Conservation (phyloP, 2,329 filamentous ascomycete genomes). For the Pestalotiopsis sp. region DNA sequence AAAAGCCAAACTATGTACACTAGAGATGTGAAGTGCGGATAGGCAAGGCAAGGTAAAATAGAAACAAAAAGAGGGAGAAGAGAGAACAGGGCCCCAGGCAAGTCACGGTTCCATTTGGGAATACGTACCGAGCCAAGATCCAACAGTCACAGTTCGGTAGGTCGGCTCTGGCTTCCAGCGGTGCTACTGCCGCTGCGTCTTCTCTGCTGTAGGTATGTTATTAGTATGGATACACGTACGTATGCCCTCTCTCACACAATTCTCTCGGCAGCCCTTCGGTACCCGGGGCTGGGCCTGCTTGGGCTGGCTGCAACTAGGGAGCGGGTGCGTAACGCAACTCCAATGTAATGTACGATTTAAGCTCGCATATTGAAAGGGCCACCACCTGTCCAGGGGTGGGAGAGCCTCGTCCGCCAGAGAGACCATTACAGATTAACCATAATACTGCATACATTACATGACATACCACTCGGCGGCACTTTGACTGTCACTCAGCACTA, state of each 20-base stretch:
- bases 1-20: background rate
- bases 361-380: background rate
- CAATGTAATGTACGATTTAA: constrained; percentile 11
- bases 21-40: constrained; percentile 15
- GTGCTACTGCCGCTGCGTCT: background rate
- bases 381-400: background rate
- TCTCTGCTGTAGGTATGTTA: too few species aligned
- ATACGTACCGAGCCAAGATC: background rate
- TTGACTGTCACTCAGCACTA: too few species aligned
- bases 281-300: background rate
- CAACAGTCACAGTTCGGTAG: constrained; percentile 3
- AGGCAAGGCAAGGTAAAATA: constrained; percentile 9
- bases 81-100: background rate
- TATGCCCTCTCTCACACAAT: background rate
- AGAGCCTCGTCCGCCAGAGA: background rate
- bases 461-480: too few species aligned
- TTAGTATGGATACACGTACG: background rate
- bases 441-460: background rate
- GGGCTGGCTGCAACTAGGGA: constrained; percentile 1
- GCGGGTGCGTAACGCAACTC: constrained; percentile 9
- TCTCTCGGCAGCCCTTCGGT: too few species aligned
- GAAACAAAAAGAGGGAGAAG: constrained; percentile 7
- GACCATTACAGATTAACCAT: background rate
- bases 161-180: constrained; percentile 2
- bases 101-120: too few species aligned